Conservation (phyloP, 192 early-diverging fungal species). For the Backusella liffmaniae region DNA sequence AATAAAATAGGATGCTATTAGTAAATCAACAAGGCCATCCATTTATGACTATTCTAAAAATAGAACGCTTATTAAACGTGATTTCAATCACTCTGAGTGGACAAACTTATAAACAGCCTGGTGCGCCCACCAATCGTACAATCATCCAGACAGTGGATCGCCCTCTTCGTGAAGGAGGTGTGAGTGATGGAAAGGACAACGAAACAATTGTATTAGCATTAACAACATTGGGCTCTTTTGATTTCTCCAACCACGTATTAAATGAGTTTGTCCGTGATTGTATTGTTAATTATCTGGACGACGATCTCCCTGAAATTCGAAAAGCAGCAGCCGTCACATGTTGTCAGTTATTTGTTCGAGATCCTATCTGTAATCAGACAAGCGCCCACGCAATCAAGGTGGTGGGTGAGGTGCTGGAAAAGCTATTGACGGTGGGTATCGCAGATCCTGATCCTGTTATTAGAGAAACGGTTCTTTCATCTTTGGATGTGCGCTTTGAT, state of each 20-base stretch:
- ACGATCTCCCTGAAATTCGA: slow-evolving; percentile 74
- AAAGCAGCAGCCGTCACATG: slow-evolving; percentile 85
- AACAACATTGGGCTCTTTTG: slow-evolving; percentile 79
- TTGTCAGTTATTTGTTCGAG: slow-evolving; percentile 76
- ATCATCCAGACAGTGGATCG: slow-evolving; percentile 29
- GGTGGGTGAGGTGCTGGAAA: slow-evolving; percentile 85
- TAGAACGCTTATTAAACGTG: slow-evolving; percentile 84
- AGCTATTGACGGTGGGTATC: slow-evolving; percentile 84
- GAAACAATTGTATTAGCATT: slow-evolving; percentile 82
- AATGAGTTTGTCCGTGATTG: slow-evolving; percentile 90
- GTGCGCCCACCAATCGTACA: slow-evolving; percentile 55
- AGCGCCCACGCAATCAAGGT: slow-evolving; percentile 76
- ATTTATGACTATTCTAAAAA: not conserved
- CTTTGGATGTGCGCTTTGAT: slow-evolving; percentile 83
- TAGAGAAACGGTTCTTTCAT: slow-evolving; percentile 74
- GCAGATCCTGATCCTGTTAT: slow-evolving; percentile 80
- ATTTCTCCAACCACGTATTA: slow-evolving; percentile 81
- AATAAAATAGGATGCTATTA: not conserved
- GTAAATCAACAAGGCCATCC: not conserved
- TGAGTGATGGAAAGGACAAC: slow-evolving; percentile 61
- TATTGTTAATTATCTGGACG: slow-evolving; percentile 78
- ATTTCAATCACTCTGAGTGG: slow-evolving; percentile 83
- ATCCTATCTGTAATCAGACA: slow-evolving; percentile 81
- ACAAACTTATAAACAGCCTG: slow-evolving; percentile 74
- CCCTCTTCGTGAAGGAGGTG: slow-evolving; percentile 24